phyloP scores from a whole-genome alignment of 2,329 filamentous ascomycete species.

The Hypoxylon sp. region DNA sequence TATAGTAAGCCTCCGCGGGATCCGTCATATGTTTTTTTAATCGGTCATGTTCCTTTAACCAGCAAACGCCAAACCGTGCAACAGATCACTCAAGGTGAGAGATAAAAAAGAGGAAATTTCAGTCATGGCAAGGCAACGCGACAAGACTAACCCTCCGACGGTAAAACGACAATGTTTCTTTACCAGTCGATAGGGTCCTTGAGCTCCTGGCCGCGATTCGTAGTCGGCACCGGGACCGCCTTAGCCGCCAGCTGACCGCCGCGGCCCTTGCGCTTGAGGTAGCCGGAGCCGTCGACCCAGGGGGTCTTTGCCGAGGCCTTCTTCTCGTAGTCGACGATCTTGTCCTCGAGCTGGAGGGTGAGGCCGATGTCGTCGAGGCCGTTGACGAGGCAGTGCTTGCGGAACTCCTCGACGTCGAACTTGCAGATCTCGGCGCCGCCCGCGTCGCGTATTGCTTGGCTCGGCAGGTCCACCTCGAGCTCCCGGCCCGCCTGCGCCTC shows the following conservation, averaged over 20 bases:
- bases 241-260: conserved; percentile 63
- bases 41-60: conserved; percentile 2
- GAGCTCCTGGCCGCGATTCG: conserved; percentile 84
- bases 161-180: conserved; percentile 1
- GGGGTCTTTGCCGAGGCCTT: conserved; percentile 80
- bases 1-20: no score
- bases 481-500: conserved; percentile 83
- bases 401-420: conserved; percentile 92
- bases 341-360: conserved; percentile 89
- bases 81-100: no score
- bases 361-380: conserved; percentile 95
- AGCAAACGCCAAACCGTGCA: conserved; percentile 18
- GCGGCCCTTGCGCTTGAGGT: conserved; percentile 68
- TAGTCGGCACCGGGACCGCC: conserved; percentile 79
- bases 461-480: conserved; percentile 87
- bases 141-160: no score
- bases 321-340: conserved; percentile 84
- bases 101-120: no score
- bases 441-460: conserved; percentile 81
- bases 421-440: conserved; percentile 75
- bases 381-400: conserved; percentile 92
- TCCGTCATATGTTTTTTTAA: no score
- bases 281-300: conserved; percentile 89
- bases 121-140: no score
- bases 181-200: conserved; percentile 92